Base-by-base conservation (phyloP, 2,329 filamentous ascomycete genomes). In the Dissoconium aciculare region DNA sequence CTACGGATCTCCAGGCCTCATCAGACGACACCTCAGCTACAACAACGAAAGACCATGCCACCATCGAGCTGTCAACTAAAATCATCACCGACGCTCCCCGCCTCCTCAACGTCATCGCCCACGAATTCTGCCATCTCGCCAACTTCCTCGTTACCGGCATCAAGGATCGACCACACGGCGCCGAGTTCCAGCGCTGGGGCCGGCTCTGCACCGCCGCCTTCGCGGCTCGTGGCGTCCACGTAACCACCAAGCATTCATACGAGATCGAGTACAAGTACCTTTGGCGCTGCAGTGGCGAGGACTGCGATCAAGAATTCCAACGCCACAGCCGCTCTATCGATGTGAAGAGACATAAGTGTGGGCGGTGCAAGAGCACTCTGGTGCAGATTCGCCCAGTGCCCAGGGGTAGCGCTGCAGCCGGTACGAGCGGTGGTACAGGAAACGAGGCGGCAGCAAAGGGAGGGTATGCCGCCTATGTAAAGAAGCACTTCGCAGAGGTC, bases 71-170 rank as follows among this genome's bases (percentile, higher is more conserved):
- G 13, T 60, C 51, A 0, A 45, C 55, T 35, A 40, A 47, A 15
- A 56, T 64, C 19, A 43, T 49, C 8, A 38, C 36, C 16, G 59
- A 60, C 1, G 37, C 50, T 11, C 53, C 41, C 35, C 72, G 82
- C 3, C 67, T 95, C 1, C 66, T 89, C 40, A 94, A 94, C 53
- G 84, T 89, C 0, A 59, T 95, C n/a, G 83, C 87, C 0, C 89
- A 98, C 53, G 89, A 98, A 47, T 95, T 89, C 60, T 95, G 89
- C 54, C 89, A 98, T 50, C 61, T 95, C 1, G 77, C 82, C 26
- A 92, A 84, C 46, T 94, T 87, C 54, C 91, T 95, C 73, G 63
- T 95, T 39, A 76, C 68, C 28, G 72, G 75, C 19, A 62, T 85
- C 19, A 75, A 71, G 26, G 74, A 73, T 33, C 76, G 80, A 38